Percentiles rank a stretch among this genome's conserved stretches.
Conservation (phyloP, 805 yeast genomes). For the Zygosaccharomyces lentus region DNA sequence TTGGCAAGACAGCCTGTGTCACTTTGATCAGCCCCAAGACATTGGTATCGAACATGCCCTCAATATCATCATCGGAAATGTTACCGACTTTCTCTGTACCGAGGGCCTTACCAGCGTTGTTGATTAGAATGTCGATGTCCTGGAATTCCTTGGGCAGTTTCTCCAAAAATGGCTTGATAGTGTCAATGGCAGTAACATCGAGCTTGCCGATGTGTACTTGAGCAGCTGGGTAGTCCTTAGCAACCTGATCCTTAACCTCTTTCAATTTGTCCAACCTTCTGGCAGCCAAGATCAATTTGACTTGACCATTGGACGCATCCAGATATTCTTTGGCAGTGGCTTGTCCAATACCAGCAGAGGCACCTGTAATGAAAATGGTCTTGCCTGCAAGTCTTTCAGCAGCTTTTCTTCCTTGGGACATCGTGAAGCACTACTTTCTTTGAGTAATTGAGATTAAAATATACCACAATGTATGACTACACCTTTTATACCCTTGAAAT, state of each 20-base stretch:
- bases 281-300: conserved; percentile 71
- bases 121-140: conserved; percentile 61
- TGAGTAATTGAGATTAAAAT: not conserved
- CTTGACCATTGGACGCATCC: conserved; percentile 62
- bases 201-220: conserved; percentile 45
- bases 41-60: conserved; percentile 78
- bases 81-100: conserved; percentile 76
- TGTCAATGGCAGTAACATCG: conserved; percentile 54
- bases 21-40: conserved; percentile 80
- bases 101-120: conserved; percentile 76
- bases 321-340: conserved; percentile 90
- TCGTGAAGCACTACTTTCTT: conserved; percentile 19
- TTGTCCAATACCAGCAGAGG: conserved; percentile 91
- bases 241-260: conserved; percentile 45
- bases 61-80: conserved; percentile 58
- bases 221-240: conserved; percentile 44
- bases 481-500: not conserved
- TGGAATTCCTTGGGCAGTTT: conserved; percentile 55
- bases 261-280: conserved; percentile 65
- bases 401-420: conserved; percentile 70
- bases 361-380: conserved; percentile 86
- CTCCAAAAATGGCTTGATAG: conserved; percentile 48
- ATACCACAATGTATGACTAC: not conserved
- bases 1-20: conserved; percentile 74
- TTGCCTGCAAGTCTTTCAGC: conserved; percentile 78